A percentile compares a stretch with the other conserved stretches of the same genome.
phyloP scores from a whole-genome alignment of 352 stramenopile species.

The Phytophthora aleatoria region DNA sequence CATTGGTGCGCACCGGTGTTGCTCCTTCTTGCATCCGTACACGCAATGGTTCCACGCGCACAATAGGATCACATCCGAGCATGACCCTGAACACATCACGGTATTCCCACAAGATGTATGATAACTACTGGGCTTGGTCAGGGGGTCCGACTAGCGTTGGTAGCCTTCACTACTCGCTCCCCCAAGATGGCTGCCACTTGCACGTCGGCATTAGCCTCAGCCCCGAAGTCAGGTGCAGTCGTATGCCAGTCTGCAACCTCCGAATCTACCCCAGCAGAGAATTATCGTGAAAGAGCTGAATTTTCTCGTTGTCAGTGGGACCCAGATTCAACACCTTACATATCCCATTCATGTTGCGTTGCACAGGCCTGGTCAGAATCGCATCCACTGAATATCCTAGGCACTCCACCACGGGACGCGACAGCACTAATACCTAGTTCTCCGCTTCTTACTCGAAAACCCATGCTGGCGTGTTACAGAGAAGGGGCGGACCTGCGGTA shows the following conservation, averaged over 20 bases:
- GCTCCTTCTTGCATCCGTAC: background rate
- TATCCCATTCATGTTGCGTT: background rate
- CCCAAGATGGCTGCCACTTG: background rate
- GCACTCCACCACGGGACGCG: background rate
- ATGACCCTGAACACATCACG: constrained; percentile 7
- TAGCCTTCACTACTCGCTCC: background rate
- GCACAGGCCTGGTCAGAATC: background rate
- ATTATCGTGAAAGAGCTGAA: too few species aligned
- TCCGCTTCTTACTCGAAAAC: background rate
- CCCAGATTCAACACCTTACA: background rate
- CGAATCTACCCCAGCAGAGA: too few species aligned
- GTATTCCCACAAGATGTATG: background rate
- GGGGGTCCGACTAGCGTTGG: background rate
- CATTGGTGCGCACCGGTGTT: background rate
- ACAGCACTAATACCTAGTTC: background rate
- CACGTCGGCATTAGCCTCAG: too few species aligned
- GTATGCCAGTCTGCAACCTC: too few species aligned
- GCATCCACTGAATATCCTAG: background rate
- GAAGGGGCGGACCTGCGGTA: background rate
- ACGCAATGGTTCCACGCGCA: background rate
- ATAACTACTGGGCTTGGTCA: background rate
- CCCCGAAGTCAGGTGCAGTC: too few species aligned
- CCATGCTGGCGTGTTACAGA: background rate
- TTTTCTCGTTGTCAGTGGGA: too few species aligned
- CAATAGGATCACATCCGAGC: constrained; percentile 3